Percentiles rank a stretch among this genome's conserved stretches.
Conservation (phyloP, 805 yeast species). For the Ogataea neopini region DNA sequence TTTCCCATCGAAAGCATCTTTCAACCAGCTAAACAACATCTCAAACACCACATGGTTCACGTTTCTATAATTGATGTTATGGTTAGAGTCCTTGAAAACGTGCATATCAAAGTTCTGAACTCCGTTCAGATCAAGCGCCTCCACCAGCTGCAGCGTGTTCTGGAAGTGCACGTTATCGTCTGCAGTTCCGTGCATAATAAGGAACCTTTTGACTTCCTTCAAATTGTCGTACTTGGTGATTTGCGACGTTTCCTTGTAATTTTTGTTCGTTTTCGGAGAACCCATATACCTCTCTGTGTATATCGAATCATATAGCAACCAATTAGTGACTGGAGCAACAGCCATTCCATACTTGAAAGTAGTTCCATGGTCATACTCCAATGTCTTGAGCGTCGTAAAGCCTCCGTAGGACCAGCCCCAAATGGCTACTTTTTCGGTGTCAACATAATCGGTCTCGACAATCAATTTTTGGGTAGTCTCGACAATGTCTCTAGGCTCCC, state of each 20-base stretch:
- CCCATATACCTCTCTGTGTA: constrained; percentile 81
- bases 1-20: constrained; percentile 48
- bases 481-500: constrained; percentile 74
- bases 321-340: constrained; percentile 83
- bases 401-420: constrained; percentile 96
- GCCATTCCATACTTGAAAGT: constrained; percentile 75
- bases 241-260: constrained; percentile 48
- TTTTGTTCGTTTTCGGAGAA: constrained; percentile 50
- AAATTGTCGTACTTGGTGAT: constrained; percentile 46
- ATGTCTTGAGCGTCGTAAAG: constrained; percentile 68
- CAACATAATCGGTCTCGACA: constrained; percentile 46
- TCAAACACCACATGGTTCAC: constrained; percentile 75
- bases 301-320: constrained; percentile 73
- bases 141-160: constrained; percentile 62
- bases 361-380: constrained; percentile 64
- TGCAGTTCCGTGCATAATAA: constrained; percentile 79
- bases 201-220: constrained; percentile 51
- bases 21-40: constrained; percentile 68
- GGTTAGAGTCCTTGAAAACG: constrained; percentile 92
- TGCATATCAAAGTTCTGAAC: constrained; percentile 84
- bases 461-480: constrained; percentile 53
- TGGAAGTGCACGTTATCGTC: constrained; percentile 85
- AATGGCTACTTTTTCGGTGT: constrained; percentile 56
- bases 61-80: constrained; percentile 75
- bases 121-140: constrained; percentile 48